Conservation (phyloP, 176 grass and related monocot genomes). For the Carex pumila region DNA sequence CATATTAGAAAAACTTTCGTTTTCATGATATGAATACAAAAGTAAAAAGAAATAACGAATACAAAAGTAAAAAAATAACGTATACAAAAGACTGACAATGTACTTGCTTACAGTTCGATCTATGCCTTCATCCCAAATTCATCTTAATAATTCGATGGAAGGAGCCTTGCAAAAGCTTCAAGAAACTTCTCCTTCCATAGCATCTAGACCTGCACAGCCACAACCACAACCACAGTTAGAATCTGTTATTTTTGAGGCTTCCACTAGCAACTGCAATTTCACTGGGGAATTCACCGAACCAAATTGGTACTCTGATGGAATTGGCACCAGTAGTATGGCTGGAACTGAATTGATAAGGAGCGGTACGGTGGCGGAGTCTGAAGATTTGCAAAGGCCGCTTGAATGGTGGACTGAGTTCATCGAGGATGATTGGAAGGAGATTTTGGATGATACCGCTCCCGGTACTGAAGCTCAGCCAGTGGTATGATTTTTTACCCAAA, state of each 20-base stretch:
- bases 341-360: not conserved
- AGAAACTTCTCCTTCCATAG: constrained; percentile 4
- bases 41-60: not conserved
- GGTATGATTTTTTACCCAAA: constrained; percentile 8
- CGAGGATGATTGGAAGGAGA: constrained; percentile 39
- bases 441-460: constrained; percentile 23
- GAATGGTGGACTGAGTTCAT: constrained; percentile 40
- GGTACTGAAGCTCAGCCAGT: constrained; percentile 18
- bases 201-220: not conserved
- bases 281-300: constrained; percentile 5
- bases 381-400: constrained; percentile 20
- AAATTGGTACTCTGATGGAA: constrained; percentile 25
- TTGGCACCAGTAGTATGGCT: not conserved
- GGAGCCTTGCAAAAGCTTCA: not conserved
- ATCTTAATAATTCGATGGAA: not conserved
- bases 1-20: not conserved
- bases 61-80: not conserved
- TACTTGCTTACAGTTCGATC: not conserved
- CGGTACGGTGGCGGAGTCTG: not conserved
- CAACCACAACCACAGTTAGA: not conserved
- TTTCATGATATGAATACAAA: not conserved
- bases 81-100: not conserved
- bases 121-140: constrained; percentile 2
- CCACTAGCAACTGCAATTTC: constrained; percentile 22
- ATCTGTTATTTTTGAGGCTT: not conserved